Evolutionary conservation across 1,139 yeast species (phyloP).

Genomic region (Kodamaea ohmeri): DNA sequence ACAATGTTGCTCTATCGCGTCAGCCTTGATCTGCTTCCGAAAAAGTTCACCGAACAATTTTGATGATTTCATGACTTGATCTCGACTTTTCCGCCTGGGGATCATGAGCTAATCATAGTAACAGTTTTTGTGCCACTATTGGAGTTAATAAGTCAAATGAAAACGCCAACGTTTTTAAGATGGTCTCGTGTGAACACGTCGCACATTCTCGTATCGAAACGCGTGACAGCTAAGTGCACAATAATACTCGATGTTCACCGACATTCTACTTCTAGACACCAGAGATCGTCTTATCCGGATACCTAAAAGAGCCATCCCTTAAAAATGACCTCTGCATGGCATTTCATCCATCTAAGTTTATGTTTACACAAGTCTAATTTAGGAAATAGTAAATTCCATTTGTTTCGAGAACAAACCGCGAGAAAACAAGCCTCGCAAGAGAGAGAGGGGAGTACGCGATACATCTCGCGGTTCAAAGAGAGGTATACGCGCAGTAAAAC

Average conservation of each 20-base stretch:
- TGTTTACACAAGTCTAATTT: conserved; percentile 10
- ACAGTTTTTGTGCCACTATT: neutral
- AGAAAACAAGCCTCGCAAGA: neutral
- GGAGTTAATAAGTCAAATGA: neutral
- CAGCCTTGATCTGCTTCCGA: no score
- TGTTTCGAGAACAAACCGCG: neutral
- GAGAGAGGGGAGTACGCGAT: no score
- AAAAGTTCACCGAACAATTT: no score
- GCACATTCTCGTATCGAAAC: neutral
- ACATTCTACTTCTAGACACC: neutral
- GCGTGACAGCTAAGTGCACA: no score
- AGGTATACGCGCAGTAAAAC: no score
- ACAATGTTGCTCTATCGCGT: no score
- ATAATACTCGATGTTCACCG: no score
- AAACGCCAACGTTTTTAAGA: neutral
- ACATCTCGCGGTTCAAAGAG: no score
- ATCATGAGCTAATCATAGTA: neutral
- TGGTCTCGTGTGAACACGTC: no score
- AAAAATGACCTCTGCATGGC: neutral
- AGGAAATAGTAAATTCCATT: conserved; percentile 4
- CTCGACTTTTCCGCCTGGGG: neutral
- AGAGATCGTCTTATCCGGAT: neutral
- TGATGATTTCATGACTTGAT: no score
- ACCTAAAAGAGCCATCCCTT: neutral
- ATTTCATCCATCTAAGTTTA: conserved; percentile 8